Conservation (phyloP, 805 yeast genomes). For the Ogataea henricii region DNA sequence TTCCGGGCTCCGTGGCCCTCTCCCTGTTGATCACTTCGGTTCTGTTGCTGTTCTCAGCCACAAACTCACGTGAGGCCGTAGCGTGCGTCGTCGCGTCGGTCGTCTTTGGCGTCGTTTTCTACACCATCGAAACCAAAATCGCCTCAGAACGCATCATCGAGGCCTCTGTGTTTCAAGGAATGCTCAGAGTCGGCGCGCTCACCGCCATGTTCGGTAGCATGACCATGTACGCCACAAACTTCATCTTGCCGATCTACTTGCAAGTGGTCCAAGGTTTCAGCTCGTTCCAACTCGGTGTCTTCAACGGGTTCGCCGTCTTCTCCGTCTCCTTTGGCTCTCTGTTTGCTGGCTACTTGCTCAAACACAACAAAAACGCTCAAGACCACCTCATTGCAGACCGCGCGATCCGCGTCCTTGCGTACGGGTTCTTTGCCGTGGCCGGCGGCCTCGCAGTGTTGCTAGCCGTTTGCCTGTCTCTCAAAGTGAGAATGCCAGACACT, state of each 20-base stretch:
- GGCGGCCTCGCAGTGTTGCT: slow-evolving; percentile 25
- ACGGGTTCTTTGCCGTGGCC: slow-evolving; percentile 25
- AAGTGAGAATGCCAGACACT: slow-evolving; percentile 24
- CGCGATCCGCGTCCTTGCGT: slow-evolving; percentile 26
- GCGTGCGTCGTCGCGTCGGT: slow-evolving; percentile 16
- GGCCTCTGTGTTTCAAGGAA: slow-evolving; percentile 39
- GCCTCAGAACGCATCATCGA: slow-evolving; percentile 45
- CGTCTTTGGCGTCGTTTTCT: slow-evolving; percentile 26
- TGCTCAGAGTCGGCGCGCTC: slow-evolving; percentile 40
- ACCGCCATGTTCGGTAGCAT: slow-evolving; percentile 40
- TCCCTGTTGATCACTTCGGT: slow-evolving; percentile 37
- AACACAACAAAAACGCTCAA: slow-evolving; percentile 22
- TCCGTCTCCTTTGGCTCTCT: slow-evolving; percentile 43
- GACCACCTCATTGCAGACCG: slow-evolving; percentile 21
- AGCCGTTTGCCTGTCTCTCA: slow-evolving; percentile 18
- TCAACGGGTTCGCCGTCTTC: slow-evolving; percentile 43
- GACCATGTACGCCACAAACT: slow-evolving; percentile 39
- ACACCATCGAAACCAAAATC: slow-evolving; percentile 36
- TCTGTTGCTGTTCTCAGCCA: slow-evolving; percentile 37
- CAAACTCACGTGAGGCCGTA: slow-evolving; percentile 9
- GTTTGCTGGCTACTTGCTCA: slow-evolving; percentile 38
- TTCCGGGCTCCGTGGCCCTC: slow-evolving; percentile 42
- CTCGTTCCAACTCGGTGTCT: slow-evolving; percentile 41
- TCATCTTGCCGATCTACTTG: slow-evolving; percentile 43
- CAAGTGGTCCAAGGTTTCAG: slow-evolving; percentile 44